Evolutionary conservation across 2,329 filamentous ascomycete species (phyloP).

Genomic region (Coniella lustricola): DNA sequence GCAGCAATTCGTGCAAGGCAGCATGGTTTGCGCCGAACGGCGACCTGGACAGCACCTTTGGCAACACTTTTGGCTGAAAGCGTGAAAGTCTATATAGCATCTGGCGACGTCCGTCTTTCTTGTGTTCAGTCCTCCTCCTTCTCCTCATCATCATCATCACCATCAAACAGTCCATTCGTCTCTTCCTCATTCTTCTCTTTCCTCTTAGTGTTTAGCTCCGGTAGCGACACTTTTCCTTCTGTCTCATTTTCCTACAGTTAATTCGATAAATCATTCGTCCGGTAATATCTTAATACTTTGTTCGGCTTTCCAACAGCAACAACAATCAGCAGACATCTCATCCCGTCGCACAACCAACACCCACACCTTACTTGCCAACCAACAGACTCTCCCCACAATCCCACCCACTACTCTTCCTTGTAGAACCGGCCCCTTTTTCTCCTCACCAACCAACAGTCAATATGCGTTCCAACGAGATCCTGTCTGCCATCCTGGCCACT

Average conservation of each 20-base stretch:
- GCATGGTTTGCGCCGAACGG: no score
- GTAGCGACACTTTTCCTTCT: constrained; percentile 1
- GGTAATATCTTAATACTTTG: constrained; percentile 4
- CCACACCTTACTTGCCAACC: not conserved
- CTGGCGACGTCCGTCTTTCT: not conserved
- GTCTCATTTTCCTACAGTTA: not conserved
- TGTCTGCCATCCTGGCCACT: constrained; percentile 3
- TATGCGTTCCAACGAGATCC: constrained; percentile 1
- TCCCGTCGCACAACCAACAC: no score
- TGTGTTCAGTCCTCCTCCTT: not conserved
- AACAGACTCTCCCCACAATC: not conserved
- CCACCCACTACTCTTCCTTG: not conserved
- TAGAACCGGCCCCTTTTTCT: not conserved
- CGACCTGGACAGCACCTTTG: not conserved
- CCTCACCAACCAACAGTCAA: not conserved
- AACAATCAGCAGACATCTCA: no score
- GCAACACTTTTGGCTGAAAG: no score
- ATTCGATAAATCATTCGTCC: constrained; percentile 1
- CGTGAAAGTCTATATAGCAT: not conserved
- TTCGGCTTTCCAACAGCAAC: not conserved
- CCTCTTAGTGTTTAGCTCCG: constrained; percentile 6
- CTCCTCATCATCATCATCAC: constrained; percentile 3
- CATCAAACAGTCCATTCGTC: not conserved
- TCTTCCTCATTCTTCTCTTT: constrained; percentile 2
- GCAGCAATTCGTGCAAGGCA: no score